These are phyloP conservation scores for Arachnopeziza araneosa DNA, from an alignment of 2,329 filamentous ascomycete genomes.

Conservation along the genomic window DNA sequence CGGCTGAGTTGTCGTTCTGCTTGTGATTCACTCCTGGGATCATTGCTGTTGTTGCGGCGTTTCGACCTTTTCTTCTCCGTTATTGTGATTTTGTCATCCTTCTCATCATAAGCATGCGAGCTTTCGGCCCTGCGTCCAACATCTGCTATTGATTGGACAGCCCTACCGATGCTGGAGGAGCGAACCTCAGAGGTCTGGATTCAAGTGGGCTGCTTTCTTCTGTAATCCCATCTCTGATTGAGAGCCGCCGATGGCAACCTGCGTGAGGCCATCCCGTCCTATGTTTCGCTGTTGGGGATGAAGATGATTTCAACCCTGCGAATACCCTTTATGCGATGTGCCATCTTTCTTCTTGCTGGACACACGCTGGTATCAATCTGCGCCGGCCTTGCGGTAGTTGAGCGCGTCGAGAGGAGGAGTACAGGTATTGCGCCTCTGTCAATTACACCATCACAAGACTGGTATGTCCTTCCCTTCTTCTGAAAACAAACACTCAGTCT, in stretches of 20 bases:
- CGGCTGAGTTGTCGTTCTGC: background rate
- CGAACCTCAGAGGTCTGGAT: too few relatives aligned
- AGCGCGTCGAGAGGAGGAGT: background rate
- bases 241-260: too few relatives aligned
- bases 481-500: background rate
- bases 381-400: background rate
- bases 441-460: slow-evolving; percentile 14
- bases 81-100: background rate
- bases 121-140: background rate
- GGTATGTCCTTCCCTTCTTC: slow-evolving; percentile 5
- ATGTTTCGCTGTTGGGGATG: background rate
- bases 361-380: background rate
- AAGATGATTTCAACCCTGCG: background rate
- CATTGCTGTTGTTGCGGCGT: background rate
- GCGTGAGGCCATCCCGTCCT: background rate
- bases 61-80: background rate
- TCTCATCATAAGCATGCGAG: background rate
- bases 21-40: background rate
- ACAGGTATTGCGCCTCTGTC: slow-evolving; percentile 12
- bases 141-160: background rate
- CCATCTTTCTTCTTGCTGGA: background rate
- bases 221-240: background rate
- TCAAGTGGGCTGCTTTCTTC: too few relatives aligned
- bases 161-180: too few relatives aligned
- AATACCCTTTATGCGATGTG: background rate